Evolutionary conservation across 2,329 filamentous ascomycete genomes (phyloP).

Genomic region (Trichoderma atroviride): DNA sequence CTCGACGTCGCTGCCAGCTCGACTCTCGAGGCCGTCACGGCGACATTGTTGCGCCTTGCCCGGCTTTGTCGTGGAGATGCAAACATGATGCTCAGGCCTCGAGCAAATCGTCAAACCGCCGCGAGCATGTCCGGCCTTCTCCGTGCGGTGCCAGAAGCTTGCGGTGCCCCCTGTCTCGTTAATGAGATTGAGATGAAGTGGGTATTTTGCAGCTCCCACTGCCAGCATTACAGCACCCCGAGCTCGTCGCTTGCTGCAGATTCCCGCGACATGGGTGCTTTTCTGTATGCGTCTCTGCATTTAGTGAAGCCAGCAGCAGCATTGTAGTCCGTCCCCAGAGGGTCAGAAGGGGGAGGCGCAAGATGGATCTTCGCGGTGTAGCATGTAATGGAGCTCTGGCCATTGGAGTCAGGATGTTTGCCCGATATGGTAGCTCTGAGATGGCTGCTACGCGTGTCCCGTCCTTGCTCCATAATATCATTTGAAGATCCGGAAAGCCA

Average conservation of each 20-base stretch:
- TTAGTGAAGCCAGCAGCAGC: slow-evolving; percentile 1
- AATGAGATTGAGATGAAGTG: slow-evolving; percentile 5
- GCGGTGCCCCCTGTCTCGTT: slow-evolving; percentile 5
- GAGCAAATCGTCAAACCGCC: background rate
- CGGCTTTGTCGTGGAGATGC: background rate
- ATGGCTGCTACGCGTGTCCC: background rate
- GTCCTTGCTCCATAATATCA: background rate
- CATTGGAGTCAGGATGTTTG: background rate
- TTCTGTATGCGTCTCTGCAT: background rate
- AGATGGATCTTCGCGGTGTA: slow-evolving; percentile 10
- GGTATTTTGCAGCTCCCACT: background rate
- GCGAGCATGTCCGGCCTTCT: background rate
- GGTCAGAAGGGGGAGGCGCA: slow-evolving; percentile 11
- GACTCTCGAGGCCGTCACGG: background rate
- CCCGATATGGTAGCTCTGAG: background rate
- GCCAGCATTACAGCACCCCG: background rate
- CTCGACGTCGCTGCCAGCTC: background rate
- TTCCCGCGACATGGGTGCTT: slow-evolving; percentile 3
- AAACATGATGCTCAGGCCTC: background rate
- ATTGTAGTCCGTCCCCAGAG: background rate
- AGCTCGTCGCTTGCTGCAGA: background rate
- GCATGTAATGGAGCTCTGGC: background rate
- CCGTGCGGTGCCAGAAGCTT: background rate
- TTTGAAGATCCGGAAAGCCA: slow-evolving; percentile 16
- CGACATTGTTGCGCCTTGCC: background rate